Conservation (phyloP, 345 rosid species). For the Salix purpurea region DNA sequence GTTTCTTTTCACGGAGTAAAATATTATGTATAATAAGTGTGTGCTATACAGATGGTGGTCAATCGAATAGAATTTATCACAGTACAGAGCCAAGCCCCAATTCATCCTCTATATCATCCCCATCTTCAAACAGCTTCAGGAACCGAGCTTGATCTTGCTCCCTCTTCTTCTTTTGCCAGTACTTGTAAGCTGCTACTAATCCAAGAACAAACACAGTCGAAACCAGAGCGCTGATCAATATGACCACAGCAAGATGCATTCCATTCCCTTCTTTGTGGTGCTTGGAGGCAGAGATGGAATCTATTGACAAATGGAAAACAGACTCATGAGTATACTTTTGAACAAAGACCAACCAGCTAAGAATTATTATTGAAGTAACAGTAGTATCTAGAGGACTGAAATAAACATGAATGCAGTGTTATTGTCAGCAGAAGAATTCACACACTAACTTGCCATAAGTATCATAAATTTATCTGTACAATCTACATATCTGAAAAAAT, state of each 20-base stretch:
- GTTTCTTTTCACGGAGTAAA: constrained; percentile 13
- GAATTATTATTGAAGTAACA: too few species aligned
- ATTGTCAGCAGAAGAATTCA: not conserved
- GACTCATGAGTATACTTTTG: not conserved
- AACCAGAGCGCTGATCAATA: constrained; percentile 38
- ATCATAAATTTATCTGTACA: not conserved
- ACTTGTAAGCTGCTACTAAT: constrained; percentile 38
- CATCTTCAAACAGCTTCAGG: constrained; percentile 82
- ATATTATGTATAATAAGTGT: constrained; percentile 19
- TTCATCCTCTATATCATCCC: constrained; percentile 83
- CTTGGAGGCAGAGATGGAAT: constrained; percentile 23
- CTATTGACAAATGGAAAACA: constrained; percentile 12
- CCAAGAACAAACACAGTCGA: constrained; percentile 34
- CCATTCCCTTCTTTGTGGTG: constrained; percentile 19
- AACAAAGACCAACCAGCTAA: not conserved
- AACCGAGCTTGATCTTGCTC: constrained; percentile 87
- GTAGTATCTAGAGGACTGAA: not conserved
- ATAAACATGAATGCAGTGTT: not conserved
- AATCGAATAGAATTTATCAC: constrained; percentile 16
- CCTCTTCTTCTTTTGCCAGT: constrained; percentile 72
- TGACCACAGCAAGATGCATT: constrained; percentile 42
- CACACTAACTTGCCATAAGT: not conserved
- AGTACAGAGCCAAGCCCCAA: constrained; percentile 44
- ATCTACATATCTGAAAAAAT: not conserved
- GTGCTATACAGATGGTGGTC: constrained; percentile 31